phyloP scores from a whole-genome alignment of 441 rosid genomes.

The Breynia disticha region DNA sequence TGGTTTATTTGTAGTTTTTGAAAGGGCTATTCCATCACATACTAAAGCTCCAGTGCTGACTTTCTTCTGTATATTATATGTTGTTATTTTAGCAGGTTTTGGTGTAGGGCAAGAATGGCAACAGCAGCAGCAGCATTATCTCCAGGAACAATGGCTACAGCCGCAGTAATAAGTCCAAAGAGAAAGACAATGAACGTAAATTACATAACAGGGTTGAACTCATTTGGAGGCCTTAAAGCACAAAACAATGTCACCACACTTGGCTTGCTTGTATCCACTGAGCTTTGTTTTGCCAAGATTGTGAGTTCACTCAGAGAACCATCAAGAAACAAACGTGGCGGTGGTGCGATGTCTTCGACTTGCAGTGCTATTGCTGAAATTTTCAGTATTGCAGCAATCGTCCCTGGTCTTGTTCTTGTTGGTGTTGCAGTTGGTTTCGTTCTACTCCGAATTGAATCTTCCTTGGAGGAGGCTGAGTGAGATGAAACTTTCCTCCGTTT shows the following conservation, averaged over 20 bases:
- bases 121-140: conserved; percentile 26
- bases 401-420: conserved; percentile 52
- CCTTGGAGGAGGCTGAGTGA: conserved; percentile 48
- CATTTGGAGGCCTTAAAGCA: conserved; percentile 54
- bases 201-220: conserved; percentile 23
- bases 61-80: no score
- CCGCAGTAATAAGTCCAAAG: conserved; percentile 12
- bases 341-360: conserved; percentile 42
- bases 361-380: conserved; percentile 52
- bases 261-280: conserved; percentile 36
- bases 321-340: conserved; percentile 29
- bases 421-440: conserved; percentile 74
- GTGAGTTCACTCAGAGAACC: conserved; percentile 30
- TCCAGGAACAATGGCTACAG: conserved; percentile 19
- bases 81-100: conserved; percentile 8
- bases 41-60: no score
- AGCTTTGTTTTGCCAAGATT: conserved; percentile 42
- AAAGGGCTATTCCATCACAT: no score
- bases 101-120: conserved; percentile 21
- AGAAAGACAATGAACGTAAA: conserved; percentile 15
- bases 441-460: conserved; percentile 60
- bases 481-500: no score
- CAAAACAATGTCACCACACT: conserved; percentile 42
- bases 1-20: no score
- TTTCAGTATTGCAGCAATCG: conserved; percentile 55